Base-by-base conservation (phyloP, 768 basidiomycete species). In the Rhodotorula taiwanensis region DNA sequence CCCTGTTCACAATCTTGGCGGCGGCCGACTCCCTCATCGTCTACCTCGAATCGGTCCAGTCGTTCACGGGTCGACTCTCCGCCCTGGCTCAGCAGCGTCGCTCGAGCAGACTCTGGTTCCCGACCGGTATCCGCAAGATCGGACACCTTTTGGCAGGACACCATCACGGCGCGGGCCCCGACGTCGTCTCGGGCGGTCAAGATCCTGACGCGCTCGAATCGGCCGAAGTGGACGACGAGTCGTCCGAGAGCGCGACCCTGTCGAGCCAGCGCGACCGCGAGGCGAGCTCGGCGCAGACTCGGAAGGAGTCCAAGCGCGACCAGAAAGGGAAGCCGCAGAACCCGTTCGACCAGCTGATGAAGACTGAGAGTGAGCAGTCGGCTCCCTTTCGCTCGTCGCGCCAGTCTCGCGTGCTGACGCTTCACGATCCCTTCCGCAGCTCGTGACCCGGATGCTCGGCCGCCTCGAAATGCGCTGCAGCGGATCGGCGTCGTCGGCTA, bases 1-100 rank as follows among this genome's bases (percentile, higher is more conserved):
- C 78, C n/a, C 77, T 84, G 16, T 81, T 81, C 72, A 62, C 80
- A 34, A 76, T 81, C 52, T 80, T 81, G 71, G 80, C 81, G 30
- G 82, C 82, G 65, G 77, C 78, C 23, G 74, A 80, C 50, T 79
- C 78, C 66, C 71, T 83, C 27, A 69, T 80, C 25, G 70, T 74
- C 45, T 78, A 78, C 44, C 74, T 75, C 49, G 72, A 78, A 30
- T 75, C 74, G 0, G 70, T 81, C 49, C 63, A 79, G 27, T 68
- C 67, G 4, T 72, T 81, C 36, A 70, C 79, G 49, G 77, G 78
- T 52, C 62, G 72, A 2, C 72, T 82, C 20, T 67, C 74, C 28
- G 73, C 72, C n/a, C 77, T 79, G 1, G 76, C 78, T 23, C 67
- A 66, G 50, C 79, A 78, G 50, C 76, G 80, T 42, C 73, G 67